Conservation (phyloP, 2,329 filamentous ascomycete genomes). For the Camillea tinctor region DNA sequence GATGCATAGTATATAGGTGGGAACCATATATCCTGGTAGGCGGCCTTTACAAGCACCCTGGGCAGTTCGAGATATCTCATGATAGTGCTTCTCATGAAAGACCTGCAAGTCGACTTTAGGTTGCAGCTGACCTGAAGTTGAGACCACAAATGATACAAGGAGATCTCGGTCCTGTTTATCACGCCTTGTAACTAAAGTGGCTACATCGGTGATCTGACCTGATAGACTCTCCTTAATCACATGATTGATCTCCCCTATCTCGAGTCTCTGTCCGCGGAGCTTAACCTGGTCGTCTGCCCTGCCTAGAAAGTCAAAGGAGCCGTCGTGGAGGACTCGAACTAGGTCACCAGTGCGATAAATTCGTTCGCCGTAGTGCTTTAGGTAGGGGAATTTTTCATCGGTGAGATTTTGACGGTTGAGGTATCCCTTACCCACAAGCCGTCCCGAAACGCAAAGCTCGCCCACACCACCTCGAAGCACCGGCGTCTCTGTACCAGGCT, state of each 20-base stretch:
- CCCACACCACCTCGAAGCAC: constrained; percentile 78
- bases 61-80: constrained; percentile 45
- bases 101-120: constrained; percentile 20
- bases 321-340: constrained; percentile 76
- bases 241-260: constrained; percentile 89
- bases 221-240: constrained; percentile 63
- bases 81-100: constrained; percentile 32
- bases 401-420: constrained; percentile 79
- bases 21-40: constrained; percentile 86
- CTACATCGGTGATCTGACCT: constrained; percentile 61
- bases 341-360: constrained; percentile 89
- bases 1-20: constrained; percentile 75
- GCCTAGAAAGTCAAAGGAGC: constrained; percentile 83
- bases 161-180: constrained; percentile 74
- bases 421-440: constrained; percentile 86
- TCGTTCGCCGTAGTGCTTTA: constrained; percentile 55
- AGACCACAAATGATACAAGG: constrained; percentile 72
- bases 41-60: constrained; percentile 64
- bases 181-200: constrained; percentile 73
- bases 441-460: constrained; percentile 85
- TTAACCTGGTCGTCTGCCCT: constrained; percentile 92
- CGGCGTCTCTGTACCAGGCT: constrained; percentile 65
- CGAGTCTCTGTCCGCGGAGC: constrained; percentile 81
- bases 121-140: constrained; percentile 13
- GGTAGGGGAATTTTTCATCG: constrained; percentile 67